These are phyloP conservation scores for Scedosporium minutisporum DNA, from an alignment of 2,329 filamentous ascomycete species.

Conservation along the genomic window DNA sequence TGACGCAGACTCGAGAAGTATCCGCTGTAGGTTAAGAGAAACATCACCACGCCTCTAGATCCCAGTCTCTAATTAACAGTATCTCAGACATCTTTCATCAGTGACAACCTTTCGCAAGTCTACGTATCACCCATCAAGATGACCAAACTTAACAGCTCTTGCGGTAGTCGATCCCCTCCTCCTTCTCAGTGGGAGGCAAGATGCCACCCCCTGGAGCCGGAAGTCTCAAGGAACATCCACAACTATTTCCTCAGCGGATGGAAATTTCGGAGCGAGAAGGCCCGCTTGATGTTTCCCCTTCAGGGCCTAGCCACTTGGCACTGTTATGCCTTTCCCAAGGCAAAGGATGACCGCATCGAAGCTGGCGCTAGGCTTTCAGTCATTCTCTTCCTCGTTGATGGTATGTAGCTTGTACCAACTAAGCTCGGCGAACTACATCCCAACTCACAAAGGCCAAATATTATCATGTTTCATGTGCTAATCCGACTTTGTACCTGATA, in stretches of 20 bases:
- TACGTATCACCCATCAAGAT: background rate
- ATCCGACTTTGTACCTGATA: background rate
- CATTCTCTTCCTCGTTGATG: conserved; percentile 31
- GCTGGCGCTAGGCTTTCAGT: conserved; percentile 28
- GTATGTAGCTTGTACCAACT: conserved; percentile 13
- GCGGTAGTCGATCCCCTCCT: background rate
- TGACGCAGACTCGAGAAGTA: too few species aligned
- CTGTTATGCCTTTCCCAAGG: conserved; percentile 22
- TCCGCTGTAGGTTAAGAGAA: too few species aligned
- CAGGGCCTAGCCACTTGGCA: conserved; percentile 23
- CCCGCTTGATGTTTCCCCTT: conserved; percentile 23
- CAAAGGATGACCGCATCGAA: conserved; percentile 26
- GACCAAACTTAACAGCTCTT: background rate
- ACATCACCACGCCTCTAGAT: too few species aligned
- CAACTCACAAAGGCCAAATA: background rate
- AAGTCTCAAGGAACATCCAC: conserved; percentile 23
- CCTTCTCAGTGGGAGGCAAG: conserved; percentile 2
- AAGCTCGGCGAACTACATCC: background rate
- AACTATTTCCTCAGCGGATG: conserved; percentile 27
- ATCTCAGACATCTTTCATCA: too few species aligned
- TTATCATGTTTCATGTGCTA: background rate
- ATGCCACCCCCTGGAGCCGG: conserved; percentile 16
- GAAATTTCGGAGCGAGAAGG: conserved; percentile 23
- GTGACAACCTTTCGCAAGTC: background rate
- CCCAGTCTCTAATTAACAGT: background rate